phyloP scores from a whole-genome alignment of 1,139 yeast species.

The Suhomyces panamericanus region DNA sequence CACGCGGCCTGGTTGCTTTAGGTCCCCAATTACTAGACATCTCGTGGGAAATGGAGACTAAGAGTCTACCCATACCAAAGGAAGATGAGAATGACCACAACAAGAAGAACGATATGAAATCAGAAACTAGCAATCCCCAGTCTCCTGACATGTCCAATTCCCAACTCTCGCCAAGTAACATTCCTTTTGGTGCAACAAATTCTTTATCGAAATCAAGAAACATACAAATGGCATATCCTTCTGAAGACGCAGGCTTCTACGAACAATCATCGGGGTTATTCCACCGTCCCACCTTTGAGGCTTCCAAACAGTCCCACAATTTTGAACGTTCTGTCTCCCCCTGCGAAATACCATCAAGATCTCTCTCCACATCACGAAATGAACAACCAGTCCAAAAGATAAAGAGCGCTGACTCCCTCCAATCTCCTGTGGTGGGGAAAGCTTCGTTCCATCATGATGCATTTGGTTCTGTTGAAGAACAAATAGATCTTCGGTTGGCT shows the following conservation, averaged over 20 bases:
- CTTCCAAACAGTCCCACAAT: background rate
- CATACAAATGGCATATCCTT: background rate
- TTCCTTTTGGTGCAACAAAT: background rate
- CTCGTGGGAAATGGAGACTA: background rate
- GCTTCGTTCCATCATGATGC: background rate
- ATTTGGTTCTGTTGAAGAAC: constrained; percentile 37
- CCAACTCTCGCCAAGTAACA: background rate
- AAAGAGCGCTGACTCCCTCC: constrained; percentile 7
- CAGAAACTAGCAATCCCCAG: background rate
- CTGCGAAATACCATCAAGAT: constrained; percentile 19
- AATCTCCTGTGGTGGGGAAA: background rate
- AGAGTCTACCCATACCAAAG: background rate
- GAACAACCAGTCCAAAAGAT: constrained; percentile 1
- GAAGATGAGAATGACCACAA: background rate
- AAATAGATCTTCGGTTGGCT: constrained; percentile 53
- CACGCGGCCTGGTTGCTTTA: background rate
- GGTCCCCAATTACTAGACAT: background rate
- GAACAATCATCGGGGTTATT: constrained; percentile 14
- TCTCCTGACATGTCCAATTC: background rate
- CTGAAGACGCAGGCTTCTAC: background rate
- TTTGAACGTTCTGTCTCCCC: constrained; percentile 35
- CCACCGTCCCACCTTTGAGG: constrained; percentile 27
- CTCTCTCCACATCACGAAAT: constrained; percentile 9
- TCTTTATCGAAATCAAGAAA: background rate
- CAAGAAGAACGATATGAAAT: background rate